Conservation (phyloP, 208 protist species). For the Acanthamoeba culbertsoni region DNA sequence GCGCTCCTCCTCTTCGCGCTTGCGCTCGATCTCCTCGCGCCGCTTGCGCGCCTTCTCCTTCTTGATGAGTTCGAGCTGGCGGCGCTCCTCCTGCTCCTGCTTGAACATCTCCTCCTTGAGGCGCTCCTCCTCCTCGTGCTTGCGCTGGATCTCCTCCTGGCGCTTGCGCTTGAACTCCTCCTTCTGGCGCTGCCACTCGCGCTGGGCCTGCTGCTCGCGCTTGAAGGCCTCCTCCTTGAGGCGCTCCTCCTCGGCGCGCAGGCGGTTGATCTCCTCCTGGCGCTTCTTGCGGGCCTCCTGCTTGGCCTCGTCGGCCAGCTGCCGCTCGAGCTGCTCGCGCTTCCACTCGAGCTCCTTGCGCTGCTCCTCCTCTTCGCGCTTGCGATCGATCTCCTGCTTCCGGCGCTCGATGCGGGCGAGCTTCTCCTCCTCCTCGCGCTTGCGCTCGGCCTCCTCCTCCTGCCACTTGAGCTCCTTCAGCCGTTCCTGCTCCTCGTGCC, state of each 20-base stretch:
- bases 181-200: not conserved
- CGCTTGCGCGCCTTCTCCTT: not conserved
- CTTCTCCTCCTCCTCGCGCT: not conserved
- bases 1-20: not conserved
- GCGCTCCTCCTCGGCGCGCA: conserved; percentile 5
- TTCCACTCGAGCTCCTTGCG: conserved; percentile 26
- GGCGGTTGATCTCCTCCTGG: not conserved
- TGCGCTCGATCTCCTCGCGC: not conserved
- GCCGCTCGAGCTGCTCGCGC: not conserved
- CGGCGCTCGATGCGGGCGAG: not conserved
- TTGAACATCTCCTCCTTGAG: conserved; percentile 33
- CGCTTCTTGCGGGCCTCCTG: not conserved
- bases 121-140: not conserved
- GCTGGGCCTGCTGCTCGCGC: not conserved
- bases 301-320: not conserved
- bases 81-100: not conserved
- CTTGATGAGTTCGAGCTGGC: not conserved
- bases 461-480: not conserved
- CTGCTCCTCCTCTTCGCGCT: conserved; percentile 32
- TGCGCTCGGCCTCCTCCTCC: conserved; percentile 5
- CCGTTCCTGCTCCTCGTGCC: not conserved
- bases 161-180: not conserved
- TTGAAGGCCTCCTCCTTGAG: conserved; percentile 30
- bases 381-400: not conserved
- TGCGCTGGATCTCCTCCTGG: not conserved